phyloP scores from a whole-genome alignment of 1,284 basidiomycete genomes.

The Grifola frondosa region DNA sequence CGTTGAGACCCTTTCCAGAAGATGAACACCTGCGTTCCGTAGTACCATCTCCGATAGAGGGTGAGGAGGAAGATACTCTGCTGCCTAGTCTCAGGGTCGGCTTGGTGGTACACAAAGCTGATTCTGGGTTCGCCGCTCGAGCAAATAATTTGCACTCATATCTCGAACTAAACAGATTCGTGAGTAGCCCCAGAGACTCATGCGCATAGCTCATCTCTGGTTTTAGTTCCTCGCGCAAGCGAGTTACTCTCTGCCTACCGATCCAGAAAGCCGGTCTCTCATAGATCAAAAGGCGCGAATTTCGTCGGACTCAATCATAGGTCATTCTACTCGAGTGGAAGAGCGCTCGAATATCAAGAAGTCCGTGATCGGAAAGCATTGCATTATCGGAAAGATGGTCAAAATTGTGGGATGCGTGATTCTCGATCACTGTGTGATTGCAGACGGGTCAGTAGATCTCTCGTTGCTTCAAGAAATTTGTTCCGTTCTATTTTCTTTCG shows the following conservation, averaged over 20 bases:
- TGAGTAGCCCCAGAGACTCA: slow-evolving; percentile 33
- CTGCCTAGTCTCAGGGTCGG: slow-evolving; percentile 58
- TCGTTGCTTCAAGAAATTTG: neutral
- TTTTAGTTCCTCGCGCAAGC: slow-evolving; percentile 51
- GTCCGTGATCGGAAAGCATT: slow-evolving; percentile 86
- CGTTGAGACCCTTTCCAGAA: slow-evolving; percentile 8
- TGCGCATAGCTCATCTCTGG: slow-evolving; percentile 1
- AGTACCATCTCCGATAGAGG: slow-evolving; percentile 45
- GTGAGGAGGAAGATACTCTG: slow-evolving; percentile 35
- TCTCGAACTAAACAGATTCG: slow-evolving; percentile 81
- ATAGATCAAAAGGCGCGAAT: slow-evolving; percentile 84
- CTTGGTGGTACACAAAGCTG: slow-evolving; percentile 54
- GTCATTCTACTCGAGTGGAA: slow-evolving; percentile 77
- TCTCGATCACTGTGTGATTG: slow-evolving; percentile 87
- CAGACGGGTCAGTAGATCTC: slow-evolving; percentile 65
- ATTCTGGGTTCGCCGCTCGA: slow-evolving; percentile 66
- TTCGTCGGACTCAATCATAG: slow-evolving; percentile 83
- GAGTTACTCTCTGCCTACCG: slow-evolving; percentile 54
- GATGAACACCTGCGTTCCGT: slow-evolving; percentile 29
- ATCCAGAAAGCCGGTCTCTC: slow-evolving; percentile 58
- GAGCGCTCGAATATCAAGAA: slow-evolving; percentile 88
- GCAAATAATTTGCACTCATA: slow-evolving; percentile 84
- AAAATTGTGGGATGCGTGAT: slow-evolving; percentile 87
- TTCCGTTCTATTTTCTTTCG: slow-evolving; percentile 2
- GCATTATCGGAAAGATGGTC: slow-evolving; percentile 83